Evolutionary conservation across 352 stramenopile genomes (phyloP).

Genomic region (Phytophthora sp.): DNA sequence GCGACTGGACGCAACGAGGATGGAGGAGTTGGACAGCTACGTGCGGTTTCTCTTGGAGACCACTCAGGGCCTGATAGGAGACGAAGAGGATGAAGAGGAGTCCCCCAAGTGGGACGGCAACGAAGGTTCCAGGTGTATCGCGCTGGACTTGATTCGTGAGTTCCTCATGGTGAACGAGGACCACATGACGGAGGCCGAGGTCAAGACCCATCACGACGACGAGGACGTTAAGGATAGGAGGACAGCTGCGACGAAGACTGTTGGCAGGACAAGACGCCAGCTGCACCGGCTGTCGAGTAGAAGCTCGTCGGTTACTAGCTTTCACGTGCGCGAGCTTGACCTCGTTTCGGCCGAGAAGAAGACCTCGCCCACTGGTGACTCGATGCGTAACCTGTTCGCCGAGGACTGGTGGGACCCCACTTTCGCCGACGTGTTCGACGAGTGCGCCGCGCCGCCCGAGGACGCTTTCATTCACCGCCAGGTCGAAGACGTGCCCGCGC

Average conservation of each 20-base stretch:
- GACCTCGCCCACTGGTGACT: slow-evolving; percentile 31
- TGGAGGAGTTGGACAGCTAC: slow-evolving; percentile 72
- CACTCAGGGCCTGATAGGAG: slow-evolving; percentile 66
- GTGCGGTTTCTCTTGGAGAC: slow-evolving; percentile 70
- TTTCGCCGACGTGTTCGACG: slow-evolving; percentile 67
- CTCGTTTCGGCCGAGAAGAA: slow-evolving; percentile 47
- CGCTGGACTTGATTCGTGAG: slow-evolving; percentile 59
- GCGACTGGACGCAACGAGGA: slow-evolving; percentile 57
- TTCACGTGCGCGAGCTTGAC: slow-evolving; percentile 67
- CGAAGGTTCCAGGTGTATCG: slow-evolving; percentile 36
- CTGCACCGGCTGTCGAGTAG: slow-evolving; percentile 37
- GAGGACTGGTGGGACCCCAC: slow-evolving; percentile 43
- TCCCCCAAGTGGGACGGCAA: slow-evolving; percentile 28
- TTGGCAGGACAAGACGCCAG: slow-evolving; percentile 14
- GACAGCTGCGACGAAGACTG: slow-evolving; percentile 4
- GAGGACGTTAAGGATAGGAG: slow-evolving; percentile 20
- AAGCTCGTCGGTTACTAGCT: slow-evolving; percentile 51
- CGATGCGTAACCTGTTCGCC: slow-evolving; percentile 36
- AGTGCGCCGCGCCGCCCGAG: slow-evolving; percentile 49
- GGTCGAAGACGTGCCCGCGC: slow-evolving; percentile 27
- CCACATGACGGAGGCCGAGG: slow-evolving; percentile 28
- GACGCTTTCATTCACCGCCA: slow-evolving; percentile 71
- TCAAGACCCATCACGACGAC: slow-evolving; percentile 2
- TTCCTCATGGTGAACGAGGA: slow-evolving; percentile 74
- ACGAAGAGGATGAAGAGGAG: slow-evolving; percentile 45